A percentile compares a stretch with the other conserved stretches of the same genome.
Conservation (phyloP, 192 early-diverging fungal species). For the Podila verticillata region DNA sequence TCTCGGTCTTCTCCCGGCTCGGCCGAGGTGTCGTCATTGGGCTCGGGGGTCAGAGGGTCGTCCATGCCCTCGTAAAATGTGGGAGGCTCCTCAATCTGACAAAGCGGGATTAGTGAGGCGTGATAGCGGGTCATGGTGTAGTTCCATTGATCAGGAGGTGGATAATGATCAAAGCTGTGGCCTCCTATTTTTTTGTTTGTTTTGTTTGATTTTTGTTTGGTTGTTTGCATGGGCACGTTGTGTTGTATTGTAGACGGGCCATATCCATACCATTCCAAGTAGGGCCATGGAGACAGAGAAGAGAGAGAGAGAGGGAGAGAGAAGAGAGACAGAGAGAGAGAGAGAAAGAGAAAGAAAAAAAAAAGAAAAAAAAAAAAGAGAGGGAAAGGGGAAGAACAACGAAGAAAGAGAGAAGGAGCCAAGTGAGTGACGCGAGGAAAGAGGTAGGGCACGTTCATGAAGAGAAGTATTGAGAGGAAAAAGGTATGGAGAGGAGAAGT, state of each 20-base stretch:
- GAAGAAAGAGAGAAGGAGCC: not conserved
- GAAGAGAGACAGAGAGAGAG: not conserved
- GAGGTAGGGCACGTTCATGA: not conserved
- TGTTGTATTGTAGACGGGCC: not conserved
- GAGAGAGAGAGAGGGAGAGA: not conserved
- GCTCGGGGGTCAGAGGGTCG: conserved; percentile 5
- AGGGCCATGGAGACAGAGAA: not conserved
- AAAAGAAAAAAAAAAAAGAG: not conserved
- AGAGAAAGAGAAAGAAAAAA: not conserved
- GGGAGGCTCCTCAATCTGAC: conserved; percentile 41
- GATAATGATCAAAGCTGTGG: conserved; percentile 34
- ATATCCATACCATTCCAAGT: no score
- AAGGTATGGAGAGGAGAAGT: not conserved
- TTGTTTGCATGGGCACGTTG: not conserved
- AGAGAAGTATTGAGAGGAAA: no score
- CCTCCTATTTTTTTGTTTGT: conserved; percentile 41
- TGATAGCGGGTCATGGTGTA: conserved; percentile 52
- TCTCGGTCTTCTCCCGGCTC: not conserved
- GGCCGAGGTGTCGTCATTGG: not conserved
- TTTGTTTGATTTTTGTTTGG: not conserved
- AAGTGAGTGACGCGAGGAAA: conserved; percentile 2
- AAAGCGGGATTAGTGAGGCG: conserved; percentile 46
- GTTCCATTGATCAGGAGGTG: conserved; percentile 49
- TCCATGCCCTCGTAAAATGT: conserved; percentile 43
- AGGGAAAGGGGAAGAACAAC: not conserved